Conservation (phyloP, 2,329 filamentous ascomycete species). For the Nemania sp. region DNA sequence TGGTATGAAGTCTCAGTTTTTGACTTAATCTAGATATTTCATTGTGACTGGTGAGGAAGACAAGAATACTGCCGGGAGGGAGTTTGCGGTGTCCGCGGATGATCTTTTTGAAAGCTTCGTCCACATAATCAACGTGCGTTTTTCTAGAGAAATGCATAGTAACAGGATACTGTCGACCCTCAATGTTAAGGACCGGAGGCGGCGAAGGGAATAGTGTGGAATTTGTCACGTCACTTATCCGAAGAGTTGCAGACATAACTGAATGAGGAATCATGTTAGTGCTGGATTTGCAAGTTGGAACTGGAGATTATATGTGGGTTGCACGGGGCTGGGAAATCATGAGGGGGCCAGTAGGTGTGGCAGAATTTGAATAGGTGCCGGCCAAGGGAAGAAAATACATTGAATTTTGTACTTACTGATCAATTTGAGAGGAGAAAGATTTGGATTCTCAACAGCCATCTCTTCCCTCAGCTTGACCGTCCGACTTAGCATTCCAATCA, state of each 20-base stretch:
- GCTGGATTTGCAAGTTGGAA: background rate
- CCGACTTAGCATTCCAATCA: conserved; percentile 96
- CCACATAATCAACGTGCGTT: conserved; percentile 85
- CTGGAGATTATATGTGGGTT: too few relatives aligned
- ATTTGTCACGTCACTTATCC: conserved; percentile 91
- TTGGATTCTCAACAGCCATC: conserved; percentile 71
- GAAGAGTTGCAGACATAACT: conserved; percentile 93
- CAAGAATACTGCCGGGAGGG: conserved; percentile 85
- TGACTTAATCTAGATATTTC: conserved; percentile 88
- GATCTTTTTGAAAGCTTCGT: conserved; percentile 87
- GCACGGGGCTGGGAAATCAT: background rate
- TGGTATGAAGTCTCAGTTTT: conserved; percentile 69
- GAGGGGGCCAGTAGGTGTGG: too few relatives aligned
- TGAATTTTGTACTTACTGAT: conserved; percentile 53
- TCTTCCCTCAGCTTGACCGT: conserved; percentile 83
- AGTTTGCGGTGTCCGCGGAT: conserved; percentile 85
- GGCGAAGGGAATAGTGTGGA: conserved; percentile 73
- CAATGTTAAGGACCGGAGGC: conserved; percentile 84
- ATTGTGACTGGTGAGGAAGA: conserved; percentile 91
- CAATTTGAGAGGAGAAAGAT: conserved; percentile 79
- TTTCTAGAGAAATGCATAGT: conserved; percentile 84
- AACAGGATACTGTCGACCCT: conserved; percentile 89
- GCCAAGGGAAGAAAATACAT: background rate
- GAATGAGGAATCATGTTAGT: conserved; percentile 2
- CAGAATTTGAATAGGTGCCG: too few relatives aligned